Conservation (phyloP, 2,329 filamentous ascomycete species). For the Achaetomium macrosporum region DNA sequence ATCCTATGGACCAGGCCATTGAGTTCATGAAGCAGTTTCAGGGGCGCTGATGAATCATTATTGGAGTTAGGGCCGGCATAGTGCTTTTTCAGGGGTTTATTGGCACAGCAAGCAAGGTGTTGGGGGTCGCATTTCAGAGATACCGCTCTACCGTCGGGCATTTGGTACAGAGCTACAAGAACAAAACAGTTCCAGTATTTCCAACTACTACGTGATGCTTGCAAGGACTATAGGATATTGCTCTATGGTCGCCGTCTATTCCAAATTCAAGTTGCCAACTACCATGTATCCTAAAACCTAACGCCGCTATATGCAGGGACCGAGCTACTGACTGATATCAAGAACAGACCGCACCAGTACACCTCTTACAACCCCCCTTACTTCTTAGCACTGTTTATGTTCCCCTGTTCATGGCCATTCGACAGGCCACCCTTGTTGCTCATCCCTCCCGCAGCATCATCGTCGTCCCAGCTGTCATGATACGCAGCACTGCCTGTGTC, state of each 20-base stretch:
- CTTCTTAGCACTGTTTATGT: constrained; percentile 7
- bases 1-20: constrained; percentile 76
- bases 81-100: neutral
- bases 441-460: constrained; percentile 17
- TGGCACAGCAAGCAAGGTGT: constrained; percentile 15
- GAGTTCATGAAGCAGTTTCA: constrained; percentile 62
- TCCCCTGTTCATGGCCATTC: neutral
- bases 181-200: neutral
- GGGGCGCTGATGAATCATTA: constrained; percentile 21
- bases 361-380: neutral
- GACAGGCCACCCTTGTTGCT: constrained; percentile 15
- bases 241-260: neutral
- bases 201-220: neutral
- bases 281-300: neutral
- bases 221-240: neutral
- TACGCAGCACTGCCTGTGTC: constrained; percentile 36
- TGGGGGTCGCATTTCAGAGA: neutral
- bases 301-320: constrained; percentile 10
- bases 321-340: neutral
- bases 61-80: neutral
- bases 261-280: neutral
- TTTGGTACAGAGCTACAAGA: neutral
- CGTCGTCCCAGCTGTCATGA: constrained; percentile 29
- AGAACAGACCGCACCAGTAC: neutral
- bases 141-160: neutral